Evolutionary conservation across 2,329 filamentous ascomycete species (phyloP), one percentile per base, ranked within the genome.

Genomic region (Aspergillus tubingensis): DNA sequence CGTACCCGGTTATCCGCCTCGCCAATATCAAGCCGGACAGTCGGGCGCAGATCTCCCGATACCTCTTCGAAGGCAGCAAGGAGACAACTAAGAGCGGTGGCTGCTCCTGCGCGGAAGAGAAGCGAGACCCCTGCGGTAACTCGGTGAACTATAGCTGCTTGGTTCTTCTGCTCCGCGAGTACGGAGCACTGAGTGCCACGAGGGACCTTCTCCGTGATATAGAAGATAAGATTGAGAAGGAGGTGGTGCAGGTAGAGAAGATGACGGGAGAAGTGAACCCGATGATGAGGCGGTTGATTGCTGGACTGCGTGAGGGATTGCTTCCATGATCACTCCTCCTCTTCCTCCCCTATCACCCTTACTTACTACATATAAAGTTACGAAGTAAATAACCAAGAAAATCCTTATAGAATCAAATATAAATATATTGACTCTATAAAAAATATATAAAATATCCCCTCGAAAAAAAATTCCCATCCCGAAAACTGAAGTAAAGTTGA

Each of bases 241-340:
- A 53, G 41, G 39, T 59, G 8, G 41, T 47, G 50, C 15, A 41
- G 30, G 10, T 59, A 38, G 57, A 59, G 57, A 50, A 54, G 57
- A 5, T 32, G 27, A 19, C 39, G 3, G 53, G 53, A 11, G 53
- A 55, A 41, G 17, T 30, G 25, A 55, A 47, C 30, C 30, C 53
- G 5, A 19, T 44, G 23, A 30, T 55, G n/a, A n/a, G 53, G 10
- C 4, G 11, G 3, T 15, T 55, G 0, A 19, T 55, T 5, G 10
- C 25, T 2, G 38, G 39, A 7, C 3, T 55, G n/a, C 27, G 39
- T 3, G 39, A 44, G 8, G 53, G 53, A 3, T 19, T 17, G n/a
- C 38, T n/a, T 3, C 27, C 27, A 1, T 30, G 8, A 10, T 3
- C 7, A 2, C 7, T 1, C 25, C 8, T 3, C 8, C 27, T 10